Conservation (phyloP, 371 early-diverging fungal genomes). For the Coemansia linderi region DNA sequence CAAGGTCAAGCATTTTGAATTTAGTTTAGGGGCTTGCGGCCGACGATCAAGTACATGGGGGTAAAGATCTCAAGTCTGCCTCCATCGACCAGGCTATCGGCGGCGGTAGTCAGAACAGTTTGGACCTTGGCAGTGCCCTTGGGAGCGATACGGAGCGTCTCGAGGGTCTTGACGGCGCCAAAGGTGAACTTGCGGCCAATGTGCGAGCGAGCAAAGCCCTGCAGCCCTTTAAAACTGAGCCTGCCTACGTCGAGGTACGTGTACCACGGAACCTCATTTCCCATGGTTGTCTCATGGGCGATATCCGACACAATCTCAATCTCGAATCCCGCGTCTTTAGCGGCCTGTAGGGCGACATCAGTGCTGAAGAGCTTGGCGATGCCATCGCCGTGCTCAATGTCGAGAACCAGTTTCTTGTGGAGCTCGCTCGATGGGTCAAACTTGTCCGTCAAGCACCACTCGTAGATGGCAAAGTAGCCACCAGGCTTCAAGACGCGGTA, state of each 20-base stretch:
- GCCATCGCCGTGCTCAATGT: constrained; percentile 86
- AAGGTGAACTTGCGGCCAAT: constrained; percentile 67
- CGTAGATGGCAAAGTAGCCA: constrained; percentile 84
- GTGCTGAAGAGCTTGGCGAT: constrained; percentile 81
- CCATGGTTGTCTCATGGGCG: constrained; percentile 59
- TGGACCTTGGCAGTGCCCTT: constrained; percentile 80
- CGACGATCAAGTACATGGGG: constrained; percentile 92
- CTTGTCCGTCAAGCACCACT: constrained; percentile 87
- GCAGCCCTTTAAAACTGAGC: constrained; percentile 58
- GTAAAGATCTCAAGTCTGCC: constrained; percentile 80
- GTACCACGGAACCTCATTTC: constrained; percentile 79
- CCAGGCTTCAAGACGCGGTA: constrained; percentile 92
- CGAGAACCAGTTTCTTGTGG: constrained; percentile 75
- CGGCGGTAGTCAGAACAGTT: constrained; percentile 75
- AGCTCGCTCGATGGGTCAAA: constrained; percentile 74
- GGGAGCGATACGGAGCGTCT: constrained; percentile 79
- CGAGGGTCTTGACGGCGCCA: constrained; percentile 67
- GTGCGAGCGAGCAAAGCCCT: constrained; percentile 63
- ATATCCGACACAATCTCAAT: constrained; percentile 70
- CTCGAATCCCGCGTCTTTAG: constrained; percentile 85
- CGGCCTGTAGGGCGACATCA: constrained; percentile 68
- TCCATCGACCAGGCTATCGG: constrained; percentile 77
- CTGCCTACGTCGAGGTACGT: constrained; percentile 71
- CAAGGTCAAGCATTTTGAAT: not conserved
- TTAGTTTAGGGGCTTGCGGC: constrained; percentile 73